phyloP scores from a whole-genome alignment of 768 basidiomycete genomes.

The Vararia minispora region DNA sequence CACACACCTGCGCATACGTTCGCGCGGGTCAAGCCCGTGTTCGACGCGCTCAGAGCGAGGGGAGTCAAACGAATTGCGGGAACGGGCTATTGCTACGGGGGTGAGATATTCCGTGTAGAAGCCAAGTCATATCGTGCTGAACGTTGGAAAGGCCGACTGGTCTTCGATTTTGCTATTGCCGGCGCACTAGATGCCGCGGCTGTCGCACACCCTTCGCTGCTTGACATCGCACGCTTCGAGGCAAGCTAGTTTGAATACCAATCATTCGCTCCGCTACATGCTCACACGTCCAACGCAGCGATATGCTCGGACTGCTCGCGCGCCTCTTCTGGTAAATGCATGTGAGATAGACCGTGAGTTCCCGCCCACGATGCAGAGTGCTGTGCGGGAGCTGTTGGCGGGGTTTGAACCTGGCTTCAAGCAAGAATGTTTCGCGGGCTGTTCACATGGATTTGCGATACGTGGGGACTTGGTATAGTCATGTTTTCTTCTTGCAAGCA shows the following conservation, averaged over 20 bases:
- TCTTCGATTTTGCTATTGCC: conserved; percentile 53
- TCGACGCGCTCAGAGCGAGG: conserved; percentile 41
- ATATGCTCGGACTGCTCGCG: conserved; percentile 32
- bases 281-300: too few relatives aligned
- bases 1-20: too few relatives aligned
- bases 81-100: conserved; percentile 64
- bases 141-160: conserved; percentile 32
- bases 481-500: too few relatives aligned
- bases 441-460: conserved; percentile 45
- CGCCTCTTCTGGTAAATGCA: conserved; percentile 58
- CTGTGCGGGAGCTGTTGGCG: conserved; percentile 39
- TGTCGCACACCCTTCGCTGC: conserved; percentile 52
- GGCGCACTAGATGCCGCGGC: conserved; percentile 36
- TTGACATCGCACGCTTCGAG: conserved; percentile 51
- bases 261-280: too few relatives aligned
- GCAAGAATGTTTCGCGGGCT: conserved; percentile 35
- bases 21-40: conserved; percentile 52
- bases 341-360: conserved; percentile 44
- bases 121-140: not conserved
- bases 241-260: too few relatives aligned
- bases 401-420: conserved; percentile 39
- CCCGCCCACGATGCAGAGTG: conserved; percentile 31
- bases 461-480: too few relatives aligned
- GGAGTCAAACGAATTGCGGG: conserved; percentile 50
- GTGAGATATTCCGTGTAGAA: conserved; percentile 20